Evolutionary conservation across 768 basidiomycete species (phyloP).

Genomic region (Lactifluus hygrophoroides): DNA sequence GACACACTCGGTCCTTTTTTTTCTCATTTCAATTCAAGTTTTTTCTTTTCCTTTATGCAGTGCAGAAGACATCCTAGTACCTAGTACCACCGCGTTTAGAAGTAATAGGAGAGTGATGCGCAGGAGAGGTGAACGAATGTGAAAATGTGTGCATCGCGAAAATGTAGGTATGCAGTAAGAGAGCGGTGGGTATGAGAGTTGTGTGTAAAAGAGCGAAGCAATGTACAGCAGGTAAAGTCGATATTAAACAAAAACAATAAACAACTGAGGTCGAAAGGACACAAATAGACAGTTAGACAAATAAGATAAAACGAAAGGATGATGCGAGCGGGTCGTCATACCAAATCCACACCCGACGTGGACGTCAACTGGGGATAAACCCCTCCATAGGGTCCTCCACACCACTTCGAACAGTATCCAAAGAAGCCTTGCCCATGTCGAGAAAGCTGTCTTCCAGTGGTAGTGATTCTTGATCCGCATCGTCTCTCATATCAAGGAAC

Average conservation of each 20-base stretch:
- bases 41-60: slow-evolving; percentile 8
- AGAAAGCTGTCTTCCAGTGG: slow-evolving; percentile 33
- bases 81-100: slow-evolving; percentile 8
- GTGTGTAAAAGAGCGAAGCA: background rate
- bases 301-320: slow-evolving; percentile 14
- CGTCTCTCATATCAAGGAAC: slow-evolving; percentile 57
- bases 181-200: slow-evolving; percentile 8
- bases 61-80: slow-evolving; percentile 14
- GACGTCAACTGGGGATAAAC: background rate
- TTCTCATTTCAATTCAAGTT: background rate
- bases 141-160: background rate
- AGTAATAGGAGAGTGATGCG: background rate
- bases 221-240: slow-evolving; percentile 3
- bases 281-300: slow-evolving; percentile 6
- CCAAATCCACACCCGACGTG: background rate
- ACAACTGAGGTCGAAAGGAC: background rate
- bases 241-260: background rate
- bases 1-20: background rate
- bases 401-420: slow-evolving; percentile 31
- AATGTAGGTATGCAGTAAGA: background rate
- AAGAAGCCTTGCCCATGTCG: slow-evolving; percentile 34
- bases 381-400: slow-evolving; percentile 29
- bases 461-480: slow-evolving; percentile 19
- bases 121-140: background rate
- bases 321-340: background rate